Evolutionary conservation across 2,329 filamentous ascomycete species (phyloP).

Genomic region (Colletotrichum lindemuthianum): DNA sequence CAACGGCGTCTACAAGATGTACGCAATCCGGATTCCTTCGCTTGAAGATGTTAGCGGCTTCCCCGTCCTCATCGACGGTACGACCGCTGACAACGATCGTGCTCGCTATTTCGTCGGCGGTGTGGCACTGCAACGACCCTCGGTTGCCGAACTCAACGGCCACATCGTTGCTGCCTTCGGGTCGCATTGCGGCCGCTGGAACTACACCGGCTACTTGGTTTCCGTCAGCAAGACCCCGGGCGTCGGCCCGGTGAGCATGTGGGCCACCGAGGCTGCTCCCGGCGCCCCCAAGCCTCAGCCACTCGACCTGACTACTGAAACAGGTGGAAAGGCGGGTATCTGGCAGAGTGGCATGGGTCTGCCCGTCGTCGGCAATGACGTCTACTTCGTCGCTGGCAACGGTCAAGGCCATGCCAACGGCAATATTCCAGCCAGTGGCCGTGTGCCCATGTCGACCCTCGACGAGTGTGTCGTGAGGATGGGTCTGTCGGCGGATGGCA

Average conservation of each 20-base stretch:
- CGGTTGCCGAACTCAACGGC: constrained; percentile 46
- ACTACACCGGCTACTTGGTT: constrained; percentile 50
- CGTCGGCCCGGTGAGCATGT: constrained; percentile 44
- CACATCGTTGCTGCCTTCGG: constrained; percentile 58
- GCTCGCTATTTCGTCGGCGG: constrained; percentile 57
- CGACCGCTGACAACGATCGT: constrained; percentile 55
- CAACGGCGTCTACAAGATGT: constrained; percentile 52
- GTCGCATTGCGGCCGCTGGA: constrained; percentile 58
- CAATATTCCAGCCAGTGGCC: constrained; percentile 47
- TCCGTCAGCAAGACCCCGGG: constrained; percentile 44
- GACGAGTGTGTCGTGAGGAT: constrained; percentile 47
- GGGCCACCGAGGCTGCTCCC: constrained; percentile 43
- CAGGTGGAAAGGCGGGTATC: constrained; percentile 48
- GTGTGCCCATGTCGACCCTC: constrained; percentile 44
- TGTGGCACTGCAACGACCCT: constrained; percentile 55
- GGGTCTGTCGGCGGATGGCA: constrained; percentile 39
- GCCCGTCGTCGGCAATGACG: constrained; percentile 41
- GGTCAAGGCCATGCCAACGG: constrained; percentile 47
- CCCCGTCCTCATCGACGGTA: constrained; percentile 56
- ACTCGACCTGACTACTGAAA: constrained; percentile 23
- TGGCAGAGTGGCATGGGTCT: constrained; percentile 50
- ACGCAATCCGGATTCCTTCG: constrained; percentile 51
- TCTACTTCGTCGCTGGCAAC: constrained; percentile 43
- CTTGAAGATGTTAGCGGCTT: constrained; percentile 50
- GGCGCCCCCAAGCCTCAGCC: constrained; percentile 45